phyloP scores from a whole-genome alignment of 2,329 filamentous ascomycete genomes.

The Plectosphaerella sp. region DNA sequence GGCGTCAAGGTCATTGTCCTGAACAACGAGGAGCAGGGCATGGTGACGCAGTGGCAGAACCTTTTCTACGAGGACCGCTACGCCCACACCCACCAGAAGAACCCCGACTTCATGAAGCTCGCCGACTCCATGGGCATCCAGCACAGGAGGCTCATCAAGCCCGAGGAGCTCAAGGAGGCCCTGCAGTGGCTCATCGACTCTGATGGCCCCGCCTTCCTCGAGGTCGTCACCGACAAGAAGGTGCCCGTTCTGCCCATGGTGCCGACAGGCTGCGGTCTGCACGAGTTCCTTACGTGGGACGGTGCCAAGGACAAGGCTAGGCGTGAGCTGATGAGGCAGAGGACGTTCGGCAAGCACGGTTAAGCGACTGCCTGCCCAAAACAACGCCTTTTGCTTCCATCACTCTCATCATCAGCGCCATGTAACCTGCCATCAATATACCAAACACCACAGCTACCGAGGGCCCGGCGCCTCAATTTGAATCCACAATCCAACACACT shows the following conservation, averaged over 20 bases:
- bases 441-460: neutral
- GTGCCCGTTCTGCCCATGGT: slow-evolving; percentile 98
- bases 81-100: slow-evolving; percentile 87
- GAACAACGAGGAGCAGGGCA: slow-evolving; percentile 97
- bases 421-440: neutral
- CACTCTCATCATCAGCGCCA: neutral
- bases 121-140: slow-evolving; percentile 88
- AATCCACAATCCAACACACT: neutral
- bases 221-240: slow-evolving; percentile 88
- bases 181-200: slow-evolving; percentile 85
- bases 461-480: neutral
- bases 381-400: neutral
- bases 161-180: slow-evolving; percentile 71
- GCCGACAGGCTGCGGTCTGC: slow-evolving; percentile 76
- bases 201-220: slow-evolving; percentile 87
- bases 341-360: slow-evolving; percentile 44
- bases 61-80: slow-evolving; percentile 95
- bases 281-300: slow-evolving; percentile 91
- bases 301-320: slow-evolving; percentile 64
- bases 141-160: slow-evolving; percentile 65
- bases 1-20: slow-evolving; percentile 91
- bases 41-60: slow-evolving; percentile 98
- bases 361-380: neutral
- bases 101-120: slow-evolving; percentile 94
- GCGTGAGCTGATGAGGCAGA: slow-evolving; percentile 61